Conservation (phyloP, 345 rosid genomes). For the Fremontodendron californicum region DNA sequence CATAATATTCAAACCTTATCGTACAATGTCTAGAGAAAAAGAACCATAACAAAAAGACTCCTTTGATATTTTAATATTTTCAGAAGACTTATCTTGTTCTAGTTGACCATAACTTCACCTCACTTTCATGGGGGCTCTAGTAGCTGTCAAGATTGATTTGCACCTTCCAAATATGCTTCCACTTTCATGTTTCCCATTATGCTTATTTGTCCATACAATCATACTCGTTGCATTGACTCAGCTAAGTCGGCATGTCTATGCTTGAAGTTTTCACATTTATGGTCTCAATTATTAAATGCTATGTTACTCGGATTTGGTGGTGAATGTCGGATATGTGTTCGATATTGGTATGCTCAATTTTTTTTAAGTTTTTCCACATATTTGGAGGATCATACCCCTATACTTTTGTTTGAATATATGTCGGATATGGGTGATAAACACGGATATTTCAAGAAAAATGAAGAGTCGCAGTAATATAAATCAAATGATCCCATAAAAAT, state of each 20-base stretch:
- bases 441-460: no score
- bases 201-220: not conserved
- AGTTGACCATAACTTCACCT: not conserved
- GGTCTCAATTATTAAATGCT: not conserved
- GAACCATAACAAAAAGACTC: not conserved
- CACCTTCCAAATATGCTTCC: not conserved
- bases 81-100: not conserved
- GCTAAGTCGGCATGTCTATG: not conserved
- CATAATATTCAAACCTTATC: not conserved
- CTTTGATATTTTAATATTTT: not conserved
- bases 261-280: not conserved
- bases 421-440: no score
- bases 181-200: not conserved
- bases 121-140: not conserved
- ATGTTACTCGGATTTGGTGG: no score
- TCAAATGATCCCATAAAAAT: not conserved
- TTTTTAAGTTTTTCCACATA: no score
- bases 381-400: no score
- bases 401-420: no score
- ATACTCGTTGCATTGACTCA: not conserved
- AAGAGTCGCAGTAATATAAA: no score
- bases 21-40: not conserved
- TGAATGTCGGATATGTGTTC: no score
- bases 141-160: not conserved
- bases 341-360: no score